phyloP scores from a whole-genome alignment of 441 rosid species.

The Flueggea neowawraea region DNA sequence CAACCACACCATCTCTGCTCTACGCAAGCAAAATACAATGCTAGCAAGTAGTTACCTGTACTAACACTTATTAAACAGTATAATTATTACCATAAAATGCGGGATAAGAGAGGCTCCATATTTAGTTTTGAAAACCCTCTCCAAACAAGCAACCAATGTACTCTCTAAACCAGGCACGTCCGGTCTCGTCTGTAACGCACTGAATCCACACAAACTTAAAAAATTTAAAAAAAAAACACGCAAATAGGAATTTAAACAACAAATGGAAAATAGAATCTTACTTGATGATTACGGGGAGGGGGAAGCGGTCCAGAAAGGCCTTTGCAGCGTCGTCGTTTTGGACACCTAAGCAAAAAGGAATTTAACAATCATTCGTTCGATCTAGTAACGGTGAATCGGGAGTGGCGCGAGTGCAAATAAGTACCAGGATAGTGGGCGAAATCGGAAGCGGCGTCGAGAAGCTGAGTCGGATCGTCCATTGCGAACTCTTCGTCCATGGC shows the following conservation, averaged over 20 bases:
- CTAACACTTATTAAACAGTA: no score
- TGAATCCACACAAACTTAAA: slow-evolving; percentile 23
- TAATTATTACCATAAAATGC: slow-evolving; percentile 55
- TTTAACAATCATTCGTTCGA: no score
- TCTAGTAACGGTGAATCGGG: no score
- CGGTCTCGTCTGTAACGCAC: slow-evolving; percentile 60
- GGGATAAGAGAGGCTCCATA: slow-evolving; percentile 81
- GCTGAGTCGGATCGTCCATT: slow-evolving; percentile 53
- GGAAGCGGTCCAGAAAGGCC: slow-evolving; percentile 76
- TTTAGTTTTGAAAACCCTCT: slow-evolving; percentile 66
- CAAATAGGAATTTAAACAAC: background rate
- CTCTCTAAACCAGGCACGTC: slow-evolving; percentile 53
- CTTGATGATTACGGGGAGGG: slow-evolving; percentile 79
- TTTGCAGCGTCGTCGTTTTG: slow-evolving; percentile 60
- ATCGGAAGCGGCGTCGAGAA: slow-evolving; percentile 69
- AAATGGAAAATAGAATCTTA: slow-evolving; percentile 10
- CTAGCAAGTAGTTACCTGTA: no score
- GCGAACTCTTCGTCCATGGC: slow-evolving; percentile 42
- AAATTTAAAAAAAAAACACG: background rate
- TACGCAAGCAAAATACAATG: background rate
- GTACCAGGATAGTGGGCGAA: slow-evolving; percentile 72
- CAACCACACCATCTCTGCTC: background rate
- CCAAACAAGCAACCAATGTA: slow-evolving; percentile 65
- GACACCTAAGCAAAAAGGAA: slow-evolving; percentile 34
- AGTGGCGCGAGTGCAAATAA: no score